Base-by-base conservation (phyloP, 306 rosid genomes). In the Astragalus membranaceus region DNA sequence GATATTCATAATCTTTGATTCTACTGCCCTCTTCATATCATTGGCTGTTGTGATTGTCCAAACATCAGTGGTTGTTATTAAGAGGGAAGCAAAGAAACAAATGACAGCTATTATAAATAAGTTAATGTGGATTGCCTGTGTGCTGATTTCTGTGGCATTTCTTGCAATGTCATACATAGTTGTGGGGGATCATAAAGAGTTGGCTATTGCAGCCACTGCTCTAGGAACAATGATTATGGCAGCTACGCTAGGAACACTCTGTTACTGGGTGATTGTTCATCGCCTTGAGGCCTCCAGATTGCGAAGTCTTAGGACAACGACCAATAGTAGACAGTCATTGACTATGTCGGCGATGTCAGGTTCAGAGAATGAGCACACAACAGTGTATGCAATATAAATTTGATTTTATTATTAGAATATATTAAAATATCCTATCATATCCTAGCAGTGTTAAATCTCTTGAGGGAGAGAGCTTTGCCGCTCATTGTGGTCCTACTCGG, bases 21-120 rank as follows among this genome's bases (percentile, higher is more conserved):
- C 96, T 4, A 70, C 79, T 11, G 96, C 96, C 39, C 85, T 90
- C 73, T 90, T 90, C 88, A 83, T 90, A 75, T 90, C 95, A 4
- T 59, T 90, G 75, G 96, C 95, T 56, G 96, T 90, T 16, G 96
- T 90, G 82, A 68, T 90, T 57, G 92, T 90, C 75, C 96, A 90
- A 74, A 90, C 96, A 41, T 90, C 96, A 3, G 33, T 90, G 61
- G 92, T 90, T 44, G 90, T 88, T 12, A 61, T 83, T 60, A 86
- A 90, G 76, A 88, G 88, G 70, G 78, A 73, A 58, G 83, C 88
- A 9, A 90, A 90, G 65, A 88, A 81, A 78, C 81, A 81, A 37
- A 62, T 88, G 88, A 88, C 83, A 70, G 83, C 96, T 3, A 64
- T 86, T 39, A 88, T 90, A 72, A 90, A 90, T 64, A 90, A 90